Conservation (phyloP, 768 basidiomycete genomes). For the Boletus rex-veris region DNA sequence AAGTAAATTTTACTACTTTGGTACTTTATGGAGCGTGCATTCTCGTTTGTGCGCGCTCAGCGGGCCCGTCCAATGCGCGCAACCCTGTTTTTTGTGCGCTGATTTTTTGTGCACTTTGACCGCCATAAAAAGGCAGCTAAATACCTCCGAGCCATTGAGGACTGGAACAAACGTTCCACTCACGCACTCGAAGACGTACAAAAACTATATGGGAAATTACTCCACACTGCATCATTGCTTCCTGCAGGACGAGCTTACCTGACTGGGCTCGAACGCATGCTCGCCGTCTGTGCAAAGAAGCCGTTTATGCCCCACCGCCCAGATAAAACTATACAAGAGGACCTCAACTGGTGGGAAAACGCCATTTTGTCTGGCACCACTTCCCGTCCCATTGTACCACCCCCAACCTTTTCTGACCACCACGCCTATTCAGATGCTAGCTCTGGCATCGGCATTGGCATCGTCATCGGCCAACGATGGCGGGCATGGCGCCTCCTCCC, state of each 20-base stretch:
- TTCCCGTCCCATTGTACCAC: too few relatives aligned
- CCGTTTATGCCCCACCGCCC: slow-evolving; percentile 32
- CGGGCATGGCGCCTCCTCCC: slow-evolving; percentile 7
- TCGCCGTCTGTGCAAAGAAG: slow-evolving; percentile 23
- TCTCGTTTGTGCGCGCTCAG: too few relatives aligned
- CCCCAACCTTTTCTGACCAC: too few relatives aligned
- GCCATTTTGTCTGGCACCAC: too few relatives aligned
- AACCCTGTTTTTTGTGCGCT: too few relatives aligned
- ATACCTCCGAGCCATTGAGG: neutral
- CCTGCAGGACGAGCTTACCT: slow-evolving; percentile 38
- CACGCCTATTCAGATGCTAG: too few relatives aligned
- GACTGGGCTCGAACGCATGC: slow-evolving; percentile 39
- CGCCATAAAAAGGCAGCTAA: neutral
- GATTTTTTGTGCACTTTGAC: too few relatives aligned
- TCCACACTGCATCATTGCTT: slow-evolving; percentile 13
- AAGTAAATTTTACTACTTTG: too few relatives aligned
- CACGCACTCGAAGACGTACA: neutral
- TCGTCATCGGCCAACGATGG: neutral
- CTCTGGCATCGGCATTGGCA: too few relatives aligned
- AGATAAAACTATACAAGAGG: neutral
- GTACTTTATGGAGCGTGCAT: too few relatives aligned
- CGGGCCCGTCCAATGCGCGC: too few relatives aligned
- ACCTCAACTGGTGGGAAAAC: slow-evolving; percentile 3
- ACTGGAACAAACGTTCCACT: too few relatives aligned
- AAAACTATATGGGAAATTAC: neutral